Evolutionary conservation across 352 stramenopile species (phyloP), one percentile per base, ranked within the genome.

Genomic region (Nothophytophthora sp.): DNA sequence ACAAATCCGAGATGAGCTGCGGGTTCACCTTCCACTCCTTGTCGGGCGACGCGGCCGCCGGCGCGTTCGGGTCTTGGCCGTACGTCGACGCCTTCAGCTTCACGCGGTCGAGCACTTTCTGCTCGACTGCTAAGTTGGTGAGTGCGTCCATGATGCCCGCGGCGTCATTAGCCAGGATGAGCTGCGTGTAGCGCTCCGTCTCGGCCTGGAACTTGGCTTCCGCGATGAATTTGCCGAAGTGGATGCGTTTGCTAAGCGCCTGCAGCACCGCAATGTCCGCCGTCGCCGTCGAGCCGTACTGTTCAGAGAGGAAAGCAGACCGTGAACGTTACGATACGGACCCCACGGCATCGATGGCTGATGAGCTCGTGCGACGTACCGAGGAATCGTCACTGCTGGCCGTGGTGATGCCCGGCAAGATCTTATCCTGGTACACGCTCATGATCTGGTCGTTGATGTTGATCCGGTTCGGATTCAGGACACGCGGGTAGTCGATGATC

Each of bases 171-270:
- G 76, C 81, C n/a, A 72, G 70, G 32, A 99, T 97, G 53, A 99
- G 73, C 53, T 77, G 46, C 61, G 92, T 96, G 82, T 98, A 99
- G 44, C 75, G 81, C 50, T 96, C 80, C 4, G 85, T 85, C 64
- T 93, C 85, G 6, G 82, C 81, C 57, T 96, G 81, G 67, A 98
- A 99, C 76, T 99, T 99, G 67, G 88, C 96, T 54, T 95, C 85
- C 0, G 96, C 96, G n/a, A 99, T 98, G 69, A 99, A 99, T 61
- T 99, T 99, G 40, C 97, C 97, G 51, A 98, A 99, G 65, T 99
- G 97, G 53, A 99, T 97, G 55, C 97, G 86, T 63, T 98, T 97
- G 55, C 84, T 98, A 15, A 99, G 70, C 22, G 97, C 96, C 60
- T 99, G 96, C 22, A 99, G 63, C 25, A 96, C 86, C 0, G 90